Percentiles rank a stretch among this genome's conserved stretches.
Conservation (phyloP, 495 filamentous ascomycete species). For the Hypoxylon cercidicola region DNA sequence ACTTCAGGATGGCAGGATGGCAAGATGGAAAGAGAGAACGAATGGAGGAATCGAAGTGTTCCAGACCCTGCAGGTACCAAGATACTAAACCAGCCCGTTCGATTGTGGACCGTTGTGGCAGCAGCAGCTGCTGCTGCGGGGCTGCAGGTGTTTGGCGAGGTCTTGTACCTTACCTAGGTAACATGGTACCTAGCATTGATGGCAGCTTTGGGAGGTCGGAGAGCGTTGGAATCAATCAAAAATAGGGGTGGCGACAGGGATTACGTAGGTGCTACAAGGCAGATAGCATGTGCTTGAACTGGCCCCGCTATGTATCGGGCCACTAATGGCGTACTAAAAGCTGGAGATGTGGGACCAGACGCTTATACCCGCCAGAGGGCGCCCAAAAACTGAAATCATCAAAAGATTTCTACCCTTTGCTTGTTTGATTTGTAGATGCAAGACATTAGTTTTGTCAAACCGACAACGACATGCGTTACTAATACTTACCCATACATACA, state of each 20-base stretch:
- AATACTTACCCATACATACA: no score
- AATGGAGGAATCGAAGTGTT: conserved; percentile 21
- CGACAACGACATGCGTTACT: background rate
- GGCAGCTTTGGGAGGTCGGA: conserved; percentile 8
- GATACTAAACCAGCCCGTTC: no score
- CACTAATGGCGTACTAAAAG: conserved; percentile 24
- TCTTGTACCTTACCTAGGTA: no score
- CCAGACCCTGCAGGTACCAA: conserved; percentile 21
- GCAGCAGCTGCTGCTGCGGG: background rate
- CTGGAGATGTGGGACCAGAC: conserved; percentile 19
- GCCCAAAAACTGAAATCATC: background rate
- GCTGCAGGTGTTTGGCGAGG: background rate
- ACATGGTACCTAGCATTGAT: no score
- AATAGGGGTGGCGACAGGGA: conserved; percentile 23
- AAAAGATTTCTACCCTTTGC: background rate
- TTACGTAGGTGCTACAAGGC: background rate
- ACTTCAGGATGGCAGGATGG: conserved; percentile 23
- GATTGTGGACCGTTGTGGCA: no score
- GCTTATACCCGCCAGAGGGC: conserved; percentile 8
- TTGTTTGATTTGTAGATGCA: background rate
- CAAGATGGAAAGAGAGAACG: conserved; percentile 1
- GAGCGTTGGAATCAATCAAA: conserved; percentile 33
- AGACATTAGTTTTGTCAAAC: background rate
- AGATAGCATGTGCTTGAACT: conserved; percentile 15
- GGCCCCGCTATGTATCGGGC: conserved; percentile 2